Evolutionary conservation across 306 rosid species (phyloP).

Genomic region (Citrullus colocynthis): DNA sequence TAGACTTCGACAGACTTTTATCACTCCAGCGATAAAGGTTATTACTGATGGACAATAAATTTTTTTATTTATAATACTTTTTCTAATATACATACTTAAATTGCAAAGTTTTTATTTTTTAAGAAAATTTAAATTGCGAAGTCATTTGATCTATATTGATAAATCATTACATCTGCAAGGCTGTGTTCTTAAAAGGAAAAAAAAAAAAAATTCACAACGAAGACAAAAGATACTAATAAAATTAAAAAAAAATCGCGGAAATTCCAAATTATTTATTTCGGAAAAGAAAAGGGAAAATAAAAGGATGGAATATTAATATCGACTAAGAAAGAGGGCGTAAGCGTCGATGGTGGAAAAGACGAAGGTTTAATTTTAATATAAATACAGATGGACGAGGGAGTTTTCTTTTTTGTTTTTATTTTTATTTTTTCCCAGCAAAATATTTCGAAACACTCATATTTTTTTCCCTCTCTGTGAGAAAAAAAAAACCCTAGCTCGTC

Average conservation of each 20-base stretch:
- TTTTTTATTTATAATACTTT: too few species aligned
- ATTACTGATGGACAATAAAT: too few species aligned
- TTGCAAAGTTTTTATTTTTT: too few species aligned
- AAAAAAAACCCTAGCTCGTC: not conserved
- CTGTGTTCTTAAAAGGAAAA: too few species aligned
- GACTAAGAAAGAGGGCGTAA: not conserved
- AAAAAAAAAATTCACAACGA: too few species aligned
- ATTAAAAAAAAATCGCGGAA: not conserved
- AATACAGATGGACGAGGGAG: not conserved
- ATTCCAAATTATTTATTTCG: not conserved
- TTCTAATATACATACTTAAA: too few species aligned
- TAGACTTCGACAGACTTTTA: too few species aligned
- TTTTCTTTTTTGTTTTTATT: not conserved
- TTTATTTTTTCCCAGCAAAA: not conserved
- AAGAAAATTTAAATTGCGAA: too few species aligned
- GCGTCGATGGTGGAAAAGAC: not conserved
- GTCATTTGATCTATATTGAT: too few species aligned
- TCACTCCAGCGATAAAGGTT: too few species aligned
- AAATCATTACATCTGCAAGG: too few species aligned
- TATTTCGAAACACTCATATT: not conserved
- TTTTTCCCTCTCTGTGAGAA: constrained; percentile 1
- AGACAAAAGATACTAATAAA: too few species aligned
- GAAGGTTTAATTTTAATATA: not conserved
- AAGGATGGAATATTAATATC: not conserved
- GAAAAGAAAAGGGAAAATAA: not conserved